phyloP scores from a whole-genome alignment of 2,329 filamentous ascomycete species.

The Aspergillus texensis region DNA sequence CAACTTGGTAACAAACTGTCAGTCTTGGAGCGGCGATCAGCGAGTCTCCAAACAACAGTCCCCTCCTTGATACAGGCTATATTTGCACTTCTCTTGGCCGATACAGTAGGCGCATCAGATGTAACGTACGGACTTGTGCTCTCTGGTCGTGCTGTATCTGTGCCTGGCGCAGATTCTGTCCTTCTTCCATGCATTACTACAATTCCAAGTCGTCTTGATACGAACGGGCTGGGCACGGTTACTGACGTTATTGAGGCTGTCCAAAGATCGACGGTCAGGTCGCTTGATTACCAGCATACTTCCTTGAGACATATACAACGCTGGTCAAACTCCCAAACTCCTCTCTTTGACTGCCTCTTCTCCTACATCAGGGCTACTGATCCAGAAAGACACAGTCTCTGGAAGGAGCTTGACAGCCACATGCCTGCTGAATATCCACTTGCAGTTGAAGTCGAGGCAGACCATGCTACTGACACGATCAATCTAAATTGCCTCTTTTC shows the following conservation, averaged over 20 bases:
- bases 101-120: slow-evolving; percentile 29
- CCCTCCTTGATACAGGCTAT: slow-evolving; percentile 36
- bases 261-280: slow-evolving; percentile 28
- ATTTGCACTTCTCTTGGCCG: slow-evolving; percentile 38
- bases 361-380: slow-evolving; percentile 31
- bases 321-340: slow-evolving; percentile 34
- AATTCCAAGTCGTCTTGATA: slow-evolving; percentile 37
- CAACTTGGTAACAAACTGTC: slow-evolving; percentile 24
- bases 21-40: slow-evolving; percentile 29
- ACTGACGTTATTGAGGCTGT: slow-evolving; percentile 26
- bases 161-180: slow-evolving; percentile 34
- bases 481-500: slow-evolving; percentile 30
- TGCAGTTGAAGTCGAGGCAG: slow-evolving; percentile 38
- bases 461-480: slow-evolving; percentile 24
- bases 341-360: slow-evolving; percentile 40
- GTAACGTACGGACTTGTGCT: slow-evolving; percentile 38
- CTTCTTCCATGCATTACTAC: slow-evolving; percentile 42
- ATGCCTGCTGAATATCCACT: slow-evolving; percentile 41
- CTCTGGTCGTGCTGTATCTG: slow-evolving; percentile 36
- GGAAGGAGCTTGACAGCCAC: slow-evolving; percentile 35
- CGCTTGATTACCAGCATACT: slow-evolving; percentile 40
- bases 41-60: slow-evolving; percentile 32
- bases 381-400: slow-evolving; percentile 22
- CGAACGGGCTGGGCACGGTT: slow-evolving; percentile 22
- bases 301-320: slow-evolving; percentile 39